These are phyloP conservation scores for Neoboletus subvelutipes DNA, from an alignment of 768 basidiomycete species.

Conservation along the genomic window DNA sequence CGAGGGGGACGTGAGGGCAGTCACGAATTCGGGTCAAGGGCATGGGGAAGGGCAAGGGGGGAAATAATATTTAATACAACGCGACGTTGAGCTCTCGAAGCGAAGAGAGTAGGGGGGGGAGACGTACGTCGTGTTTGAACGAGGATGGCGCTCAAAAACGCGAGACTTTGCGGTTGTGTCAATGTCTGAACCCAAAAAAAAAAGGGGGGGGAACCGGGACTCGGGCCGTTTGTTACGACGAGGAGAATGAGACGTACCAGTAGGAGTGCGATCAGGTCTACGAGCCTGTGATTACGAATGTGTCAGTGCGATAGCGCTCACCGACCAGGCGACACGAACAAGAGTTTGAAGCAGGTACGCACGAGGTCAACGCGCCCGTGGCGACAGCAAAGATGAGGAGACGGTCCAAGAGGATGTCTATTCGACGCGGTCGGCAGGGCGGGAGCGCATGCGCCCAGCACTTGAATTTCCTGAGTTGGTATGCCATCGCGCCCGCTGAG, in stretches of 20 bases:
- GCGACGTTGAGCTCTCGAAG: neutral
- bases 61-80: neutral
- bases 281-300: slow-evolving; percentile 8
- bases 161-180: slow-evolving; percentile 16
- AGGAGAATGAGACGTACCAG: slow-evolving; percentile 13
- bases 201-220: too few relatives aligned
- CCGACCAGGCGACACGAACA: too few relatives aligned
- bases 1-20: too few relatives aligned
- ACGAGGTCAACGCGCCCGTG: slow-evolving; percentile 28
- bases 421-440: slow-evolving; percentile 6
- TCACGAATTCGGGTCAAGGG: too few relatives aligned
- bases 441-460: slow-evolving; percentile 3
- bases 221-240: neutral
- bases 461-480: slow-evolving; percentile 18
- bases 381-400: slow-evolving; percentile 26
- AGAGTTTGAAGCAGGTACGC: slow-evolving; percentile 6
- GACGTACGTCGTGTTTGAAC: slow-evolving; percentile 29
- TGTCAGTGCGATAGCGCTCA: neutral
- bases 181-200: slow-evolving; percentile 17
- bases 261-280: slow-evolving; percentile 27
- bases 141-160: slow-evolving; percentile 22
- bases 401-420: slow-evolving; percentile 22
- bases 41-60: too few relatives aligned
- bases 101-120: too few relatives aligned
- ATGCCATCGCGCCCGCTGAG: slow-evolving; percentile 21